A percentile compares a stretch with the other conserved stretches of the same genome.
Evolutionary conservation across 2,329 filamentous ascomycete species (phyloP).

Genomic region (Orbilia blumenaviensis): DNA sequence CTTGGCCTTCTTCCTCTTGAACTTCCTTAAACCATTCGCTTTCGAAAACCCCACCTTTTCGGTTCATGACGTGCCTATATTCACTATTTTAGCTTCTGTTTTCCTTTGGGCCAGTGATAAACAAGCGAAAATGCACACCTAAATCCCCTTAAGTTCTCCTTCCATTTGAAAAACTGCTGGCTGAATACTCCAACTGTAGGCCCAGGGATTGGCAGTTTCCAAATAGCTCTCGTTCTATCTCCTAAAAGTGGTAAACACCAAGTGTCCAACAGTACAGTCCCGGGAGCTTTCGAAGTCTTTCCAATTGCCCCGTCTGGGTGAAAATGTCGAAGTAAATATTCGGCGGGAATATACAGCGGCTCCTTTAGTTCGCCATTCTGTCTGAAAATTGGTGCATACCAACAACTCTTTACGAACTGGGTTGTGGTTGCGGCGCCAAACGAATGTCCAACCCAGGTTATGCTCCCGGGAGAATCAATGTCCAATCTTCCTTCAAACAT

Average conservation of each 20-base stretch:
- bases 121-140: constrained; percentile 65
- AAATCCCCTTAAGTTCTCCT: constrained; percentile 74
- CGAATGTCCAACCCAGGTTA: constrained; percentile 81
- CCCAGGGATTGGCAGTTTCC: constrained; percentile 74
- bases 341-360: constrained; percentile 41
- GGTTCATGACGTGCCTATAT: constrained; percentile 57
- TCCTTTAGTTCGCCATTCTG: constrained; percentile 24
- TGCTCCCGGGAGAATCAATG: constrained; percentile 68
- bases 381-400: constrained; percentile 65
- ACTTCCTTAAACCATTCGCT: constrained; percentile 24
- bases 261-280: constrained; percentile 75
- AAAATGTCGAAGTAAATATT: constrained; percentile 23
- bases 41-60: constrained; percentile 35
- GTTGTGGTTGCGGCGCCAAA: constrained; percentile 79
- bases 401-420: constrained; percentile 81
- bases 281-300: constrained; percentile 69
- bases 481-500: constrained; percentile 72
- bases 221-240: constrained; percentile 69
- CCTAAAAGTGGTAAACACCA: constrained; percentile 57
- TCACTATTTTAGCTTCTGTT: neutral
- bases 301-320: constrained; percentile 39
- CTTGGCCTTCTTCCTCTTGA: neutral
- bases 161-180: constrained; percentile 81
- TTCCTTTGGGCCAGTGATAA: neutral
- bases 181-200: constrained; percentile 40